These are phyloP conservation scores for Penicillium paradoxum DNA, from an alignment of 495 filamentous ascomycete species.

Conservation along the genomic window DNA sequence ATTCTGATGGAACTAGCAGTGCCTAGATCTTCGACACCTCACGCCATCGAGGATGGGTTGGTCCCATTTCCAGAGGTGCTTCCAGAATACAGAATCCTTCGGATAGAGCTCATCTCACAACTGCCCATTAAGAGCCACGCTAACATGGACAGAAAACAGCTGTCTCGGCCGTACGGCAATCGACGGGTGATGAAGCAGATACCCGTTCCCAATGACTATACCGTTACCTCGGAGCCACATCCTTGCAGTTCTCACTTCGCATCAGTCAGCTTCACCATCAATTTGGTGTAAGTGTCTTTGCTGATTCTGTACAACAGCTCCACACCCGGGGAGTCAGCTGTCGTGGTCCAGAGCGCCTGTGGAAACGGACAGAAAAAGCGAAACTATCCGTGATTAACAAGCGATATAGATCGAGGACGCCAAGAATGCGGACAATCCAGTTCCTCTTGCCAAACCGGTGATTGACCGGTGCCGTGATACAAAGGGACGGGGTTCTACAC, in stretches of 20 bases:
- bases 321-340: neutral
- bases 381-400: slow-evolving; percentile 4
- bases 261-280: slow-evolving; percentile 5
- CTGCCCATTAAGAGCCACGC: slow-evolving; percentile 14
- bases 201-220: neutral
- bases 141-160: slow-evolving; percentile 17
- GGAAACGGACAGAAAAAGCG: neutral
- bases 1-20: slow-evolving; percentile 10
- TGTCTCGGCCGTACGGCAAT: neutral
- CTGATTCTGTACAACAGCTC: slow-evolving; percentile 11
- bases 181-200: neutral
- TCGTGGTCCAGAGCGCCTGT: neutral
- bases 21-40: neutral
- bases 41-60: neutral
- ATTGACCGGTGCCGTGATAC: slow-evolving; percentile 11
- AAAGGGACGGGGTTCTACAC: slow-evolving; percentile 52
- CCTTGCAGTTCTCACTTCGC: slow-evolving; percentile 7
- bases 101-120: slow-evolving; percentile 7
- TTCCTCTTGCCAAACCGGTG: neutral
- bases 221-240: slow-evolving; percentile 7
- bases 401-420: slow-evolving; percentile 6
- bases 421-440: slow-evolving; percentile 4
- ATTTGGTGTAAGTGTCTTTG: neutral
- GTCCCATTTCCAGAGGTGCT: neutral
- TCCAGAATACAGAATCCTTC: slow-evolving; percentile 15